Evolutionary conservation across 2,329 filamentous ascomycete genomes (phyloP).

Genomic region (Exophiala oligosperma): DNA sequence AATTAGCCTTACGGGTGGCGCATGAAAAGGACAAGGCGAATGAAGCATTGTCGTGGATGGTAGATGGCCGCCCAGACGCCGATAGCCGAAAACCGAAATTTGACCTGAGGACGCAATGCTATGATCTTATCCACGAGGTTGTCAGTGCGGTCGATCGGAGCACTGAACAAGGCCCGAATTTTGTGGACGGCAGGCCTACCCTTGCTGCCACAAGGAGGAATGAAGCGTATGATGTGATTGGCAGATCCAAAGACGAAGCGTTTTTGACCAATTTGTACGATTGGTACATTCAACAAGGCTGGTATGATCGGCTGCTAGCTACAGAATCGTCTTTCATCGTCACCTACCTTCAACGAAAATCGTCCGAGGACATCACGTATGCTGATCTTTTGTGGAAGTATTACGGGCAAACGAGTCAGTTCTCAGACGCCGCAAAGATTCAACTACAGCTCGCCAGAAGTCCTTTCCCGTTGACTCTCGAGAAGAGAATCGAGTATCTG

Average conservation of each 20-base stretch:
- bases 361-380: slow-evolving; percentile 69
- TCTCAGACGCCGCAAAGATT: slow-evolving; percentile 83
- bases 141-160: slow-evolving; percentile 74
- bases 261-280: slow-evolving; percentile 97
- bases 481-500: slow-evolving; percentile 83
- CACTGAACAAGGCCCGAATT: slow-evolving; percentile 67
- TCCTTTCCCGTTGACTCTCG: slow-evolving; percentile 75
- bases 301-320: slow-evolving; percentile 80
- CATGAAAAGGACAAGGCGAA: slow-evolving; percentile 85
- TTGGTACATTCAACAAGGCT: slow-evolving; percentile 87
- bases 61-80: slow-evolving; percentile 71
- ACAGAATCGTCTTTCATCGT: slow-evolving; percentile 84
- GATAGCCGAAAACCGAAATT: slow-evolving; percentile 71
- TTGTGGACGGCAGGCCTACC: slow-evolving; percentile 75
- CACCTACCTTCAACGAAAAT: slow-evolving; percentile 78
- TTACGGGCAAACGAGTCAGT: slow-evolving; percentile 80
- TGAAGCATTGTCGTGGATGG: slow-evolving; percentile 79
- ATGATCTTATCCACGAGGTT: slow-evolving; percentile 82
- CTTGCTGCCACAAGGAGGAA: slow-evolving; percentile 73
- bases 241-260: slow-evolving; percentile 83
- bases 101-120: slow-evolving; percentile 73
- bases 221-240: slow-evolving; percentile 89
- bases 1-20: slow-evolving; percentile 80
- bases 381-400: slow-evolving; percentile 93
- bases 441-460: slow-evolving; percentile 82